Evolutionary conservation across 75 land plant genomes (phyloP).

Genomic region (Ceratopteris richardii): DNA sequence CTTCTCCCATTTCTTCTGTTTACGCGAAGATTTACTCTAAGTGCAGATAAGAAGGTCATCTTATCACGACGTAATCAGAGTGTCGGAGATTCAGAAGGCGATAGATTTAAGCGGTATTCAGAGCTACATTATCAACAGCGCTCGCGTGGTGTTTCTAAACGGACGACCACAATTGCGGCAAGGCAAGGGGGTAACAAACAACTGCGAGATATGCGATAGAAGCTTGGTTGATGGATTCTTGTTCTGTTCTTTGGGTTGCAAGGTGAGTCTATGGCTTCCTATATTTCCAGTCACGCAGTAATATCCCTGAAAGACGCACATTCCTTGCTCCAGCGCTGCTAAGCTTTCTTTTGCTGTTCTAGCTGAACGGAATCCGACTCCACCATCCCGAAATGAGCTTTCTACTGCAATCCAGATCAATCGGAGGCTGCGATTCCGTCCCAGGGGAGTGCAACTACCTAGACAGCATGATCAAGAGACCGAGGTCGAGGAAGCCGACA

Average conservation of each 20-base stretch:
- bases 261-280: conserved; percentile 32
- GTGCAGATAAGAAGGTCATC: conserved; percentile 76
- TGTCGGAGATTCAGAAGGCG: conserved; percentile 57
- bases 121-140: conserved; percentile 73
- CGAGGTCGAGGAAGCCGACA: too few relatives aligned
- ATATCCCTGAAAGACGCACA: too few relatives aligned
- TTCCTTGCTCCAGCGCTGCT: too few relatives aligned
- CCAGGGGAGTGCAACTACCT: too few relatives aligned
- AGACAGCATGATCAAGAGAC: too few relatives aligned
- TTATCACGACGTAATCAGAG: conserved; percentile 65
- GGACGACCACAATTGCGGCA: conserved; percentile 63
- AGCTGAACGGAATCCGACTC: conserved; percentile 59
- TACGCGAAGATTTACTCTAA: too few relatives aligned
- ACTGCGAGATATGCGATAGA: conserved; percentile 56
- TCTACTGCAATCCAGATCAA: conserved; percentile 1
- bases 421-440: too few relatives aligned
- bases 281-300: too few relatives aligned
- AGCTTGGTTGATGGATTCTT: conserved; percentile 54
- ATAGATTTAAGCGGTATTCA: conserved; percentile 52
- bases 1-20: too few relatives aligned
- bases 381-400: conserved; percentile 54
- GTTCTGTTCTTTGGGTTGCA: conserved; percentile 74
- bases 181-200: conserved; percentile 64
- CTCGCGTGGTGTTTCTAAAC: conserved; percentile 64
- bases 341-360: background rate